Percentiles rank a stretch among this genome's conserved stretches.
phyloP scores from a whole-genome alignment of 805 yeast species.

The Myxozyma udenii region DNA sequence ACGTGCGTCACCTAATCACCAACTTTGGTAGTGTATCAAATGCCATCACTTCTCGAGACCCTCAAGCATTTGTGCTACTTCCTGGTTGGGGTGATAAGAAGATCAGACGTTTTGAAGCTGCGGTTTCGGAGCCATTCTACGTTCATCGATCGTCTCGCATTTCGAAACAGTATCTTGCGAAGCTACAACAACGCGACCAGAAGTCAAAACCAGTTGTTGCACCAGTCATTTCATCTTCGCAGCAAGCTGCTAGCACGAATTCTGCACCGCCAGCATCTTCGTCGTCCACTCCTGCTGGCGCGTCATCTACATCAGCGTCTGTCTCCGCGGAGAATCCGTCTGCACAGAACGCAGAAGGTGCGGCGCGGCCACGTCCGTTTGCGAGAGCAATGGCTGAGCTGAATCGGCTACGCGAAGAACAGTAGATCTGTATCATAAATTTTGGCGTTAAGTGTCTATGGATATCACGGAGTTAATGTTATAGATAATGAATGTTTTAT shows the following conservation, averaged over 20 bases:
- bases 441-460: not conserved
- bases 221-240: not conserved
- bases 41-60: constrained; percentile 34
- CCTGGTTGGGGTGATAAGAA: constrained; percentile 41
- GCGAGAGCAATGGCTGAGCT: constrained; percentile 18
- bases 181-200: not conserved
- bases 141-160: constrained; percentile 2
- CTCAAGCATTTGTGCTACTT: constrained; percentile 30
- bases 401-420: constrained; percentile 1
- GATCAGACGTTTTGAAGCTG: constrained; percentile 32
- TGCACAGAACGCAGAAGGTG: not conserved
- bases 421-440: not conserved
- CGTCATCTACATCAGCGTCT: not conserved
- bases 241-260: not conserved
- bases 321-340: not conserved
- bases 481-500: no score
- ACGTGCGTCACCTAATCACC: constrained; percentile 37
- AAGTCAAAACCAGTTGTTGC: not conserved
- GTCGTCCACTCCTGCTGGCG: not conserved
- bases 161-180: constrained; percentile 23
- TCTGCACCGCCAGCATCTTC: not conserved
- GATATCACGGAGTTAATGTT: not conserved
- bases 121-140: constrained; percentile 34
- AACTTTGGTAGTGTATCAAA: constrained; percentile 37
- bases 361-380: no score